phyloP scores from a whole-genome alignment of 257 asterid genomes.

The Galeopsis tetrahit region DNA sequence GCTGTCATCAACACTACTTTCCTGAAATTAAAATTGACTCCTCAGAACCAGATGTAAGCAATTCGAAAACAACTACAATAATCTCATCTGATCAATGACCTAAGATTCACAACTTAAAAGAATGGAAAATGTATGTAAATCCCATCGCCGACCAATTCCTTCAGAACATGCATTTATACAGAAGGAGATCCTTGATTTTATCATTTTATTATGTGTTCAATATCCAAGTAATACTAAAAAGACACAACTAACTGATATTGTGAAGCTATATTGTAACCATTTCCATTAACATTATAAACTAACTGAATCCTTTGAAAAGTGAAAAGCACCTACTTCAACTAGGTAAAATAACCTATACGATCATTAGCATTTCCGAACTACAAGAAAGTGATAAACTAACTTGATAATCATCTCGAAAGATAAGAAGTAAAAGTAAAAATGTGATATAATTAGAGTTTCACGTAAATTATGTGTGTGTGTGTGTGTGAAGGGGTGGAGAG shows the following conservation, averaged over 20 bases:
- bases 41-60: constrained; percentile 26
- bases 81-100: constrained; percentile 16
- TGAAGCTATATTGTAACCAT: not conserved
- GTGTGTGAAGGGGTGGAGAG: no score
- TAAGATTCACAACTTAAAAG: constrained; percentile 4
- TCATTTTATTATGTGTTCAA: constrained; percentile 4
- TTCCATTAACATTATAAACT: not conserved
- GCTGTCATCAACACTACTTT: constrained; percentile 30
- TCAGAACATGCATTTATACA: not conserved
- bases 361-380: not conserved
- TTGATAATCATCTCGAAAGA: not conserved
- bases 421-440: not conserved
- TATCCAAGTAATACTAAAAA: not conserved
- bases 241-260: not conserved
- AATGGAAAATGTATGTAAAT: not conserved
- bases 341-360: not conserved
- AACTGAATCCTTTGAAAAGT: not conserved
- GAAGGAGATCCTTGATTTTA: not conserved
- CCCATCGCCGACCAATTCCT: not conserved
- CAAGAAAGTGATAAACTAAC: constrained; percentile 11
- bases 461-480: constrained; percentile 8
- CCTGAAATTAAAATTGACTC: constrained; percentile 35
- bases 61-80: constrained; percentile 9
- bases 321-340: not conserved
- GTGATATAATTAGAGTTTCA: not conserved